Base-by-base conservation (phyloP, 768 basidiomycete species). In the Hydnomerulius pinastri region DNA sequence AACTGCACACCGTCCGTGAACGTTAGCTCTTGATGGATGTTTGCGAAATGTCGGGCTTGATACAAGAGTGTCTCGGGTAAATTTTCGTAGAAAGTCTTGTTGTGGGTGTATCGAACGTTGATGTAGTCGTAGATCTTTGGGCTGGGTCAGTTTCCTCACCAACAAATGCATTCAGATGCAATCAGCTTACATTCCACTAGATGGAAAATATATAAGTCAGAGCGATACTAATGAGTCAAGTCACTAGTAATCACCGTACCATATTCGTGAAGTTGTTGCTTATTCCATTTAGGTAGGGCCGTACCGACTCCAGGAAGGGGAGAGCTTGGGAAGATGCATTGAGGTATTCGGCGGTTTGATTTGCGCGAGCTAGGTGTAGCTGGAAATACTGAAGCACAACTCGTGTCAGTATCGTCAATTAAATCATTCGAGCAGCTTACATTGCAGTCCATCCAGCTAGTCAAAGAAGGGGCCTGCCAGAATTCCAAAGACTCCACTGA, bases 11-110 rank as follows among this genome's bases (percentile, higher is more conserved):
- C 60, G 50, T 80, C 79, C 2, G 82, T 80, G 73, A 90, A 92
- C 54, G 89, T 73, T 29, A 77, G 80, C 49, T 77, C 67, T 66
- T 90, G 86, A 65, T 89, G 87, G 72, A 78, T 85, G 71, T 91
- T 76, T 5, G 87, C 89, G 51, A 83, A 78, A 56, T 72, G 73
- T 27, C 82, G 83, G 10, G 85, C 83, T 62, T 86, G 85, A 56
- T 86, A 80, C 54, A 86, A 66, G 66, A 82, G 76, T 4, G 78
- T 81, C n/a, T 85, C 84, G 12, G 86, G 84, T 15, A 90, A 79
- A 53, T 80, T 79, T 66, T 81, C 75, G 4, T 83, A 81, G 55
- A 84, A 91, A 24, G 86, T 84, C 71, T 77, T 80, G 77, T 92
- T 90, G 75, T 92, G 87, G 38, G 75, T 77, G 54, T 85, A 76